Evolutionary conservation across 345 rosid species (phyloP).

Genomic region (Brassica incana): DNA sequence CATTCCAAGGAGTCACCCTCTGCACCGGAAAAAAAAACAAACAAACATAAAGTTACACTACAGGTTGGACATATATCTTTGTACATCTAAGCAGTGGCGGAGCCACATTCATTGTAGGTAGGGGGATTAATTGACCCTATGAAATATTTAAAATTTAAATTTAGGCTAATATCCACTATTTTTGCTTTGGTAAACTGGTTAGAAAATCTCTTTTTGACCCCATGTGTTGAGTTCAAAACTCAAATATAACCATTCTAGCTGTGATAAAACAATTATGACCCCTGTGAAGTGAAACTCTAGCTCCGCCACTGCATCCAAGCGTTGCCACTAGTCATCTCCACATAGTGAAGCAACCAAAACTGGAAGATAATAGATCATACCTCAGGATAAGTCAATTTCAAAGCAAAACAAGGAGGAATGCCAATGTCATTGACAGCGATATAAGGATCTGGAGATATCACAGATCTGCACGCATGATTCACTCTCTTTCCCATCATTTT

Average conservation of each 20-base stretch:
- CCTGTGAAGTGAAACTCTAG: too few species aligned
- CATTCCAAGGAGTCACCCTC: conserved; percentile 95
- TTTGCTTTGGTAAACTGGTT: too few species aligned
- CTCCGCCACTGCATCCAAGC: neutral
- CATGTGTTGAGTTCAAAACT: too few species aligned
- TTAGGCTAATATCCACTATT: too few species aligned
- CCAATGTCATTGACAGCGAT: conserved; percentile 97
- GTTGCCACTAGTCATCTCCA: conserved; percentile 15
- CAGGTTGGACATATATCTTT: neutral
- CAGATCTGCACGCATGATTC: conserved; percentile 95
- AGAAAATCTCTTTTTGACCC: too few species aligned
- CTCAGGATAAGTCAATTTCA: conserved; percentile 93
- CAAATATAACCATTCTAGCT: too few species aligned
- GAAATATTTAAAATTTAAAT: too few species aligned
- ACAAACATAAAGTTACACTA: conserved; percentile 15
- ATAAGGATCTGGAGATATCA: conserved; percentile 97
- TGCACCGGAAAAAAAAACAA: conserved; percentile 31
- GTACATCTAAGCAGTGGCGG: neutral
- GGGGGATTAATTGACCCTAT: too few species aligned
- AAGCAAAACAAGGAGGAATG: conserved; percentile 88
- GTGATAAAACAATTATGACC: too few species aligned
- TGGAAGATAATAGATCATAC: conserved; percentile 42
- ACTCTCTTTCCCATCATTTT: conserved; percentile 99
- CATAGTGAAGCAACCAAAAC: neutral
- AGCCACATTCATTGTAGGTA: too few species aligned